Base-by-base conservation (phyloP, 2,329 filamentous ascomycete genomes). In the Ploettnerulaceae sp. region DNA sequence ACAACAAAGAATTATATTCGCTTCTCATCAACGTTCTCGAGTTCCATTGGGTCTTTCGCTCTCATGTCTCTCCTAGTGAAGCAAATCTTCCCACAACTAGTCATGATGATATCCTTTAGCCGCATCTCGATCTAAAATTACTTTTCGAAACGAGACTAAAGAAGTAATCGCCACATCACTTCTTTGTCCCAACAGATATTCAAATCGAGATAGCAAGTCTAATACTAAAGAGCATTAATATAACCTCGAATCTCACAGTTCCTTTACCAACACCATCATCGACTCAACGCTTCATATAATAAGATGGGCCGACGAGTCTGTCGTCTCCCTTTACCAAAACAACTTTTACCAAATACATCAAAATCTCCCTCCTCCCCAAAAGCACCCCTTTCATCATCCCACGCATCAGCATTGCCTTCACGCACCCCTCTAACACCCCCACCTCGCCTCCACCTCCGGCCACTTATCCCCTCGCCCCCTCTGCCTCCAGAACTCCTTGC, bases 391-490 rank as follows among this genome's bases (percentile, higher is more conserved):
- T 37, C 40, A 33, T 14, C 33, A 32, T 21, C 34, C 28, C 36
- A 6, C 34, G 14, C 12, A 25, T 42, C 9, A 18, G 21, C 44
- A 38, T 4, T 34, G 17, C 15, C 29, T 20, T 26, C 43, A 7
- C 37, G 20, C 14, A 20, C 15, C 12, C 47, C 42, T 17, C 37
- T 48, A 5, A 49, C 40, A 26, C 51, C 52, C 5, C 50, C 51
- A 26, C 49, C 41, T 1, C 50, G 49, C 12, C 49, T 54, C 43
- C 52, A 58, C 24, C 48, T 53, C 5, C 48, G 25, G 45, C 61
- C 29, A 49, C 56, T 25, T 49, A 49, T 31, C 56, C 60, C 12
- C 54, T 60, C 22, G 50, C 60, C 9, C 39, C 22, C 57, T 51
- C 11, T 62, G 51, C 5, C 59, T 36, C 2, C 59, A 51, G 1